Base-by-base conservation (phyloP, 441 rosid genomes). In the Pelargonium cotyledonis region DNA sequence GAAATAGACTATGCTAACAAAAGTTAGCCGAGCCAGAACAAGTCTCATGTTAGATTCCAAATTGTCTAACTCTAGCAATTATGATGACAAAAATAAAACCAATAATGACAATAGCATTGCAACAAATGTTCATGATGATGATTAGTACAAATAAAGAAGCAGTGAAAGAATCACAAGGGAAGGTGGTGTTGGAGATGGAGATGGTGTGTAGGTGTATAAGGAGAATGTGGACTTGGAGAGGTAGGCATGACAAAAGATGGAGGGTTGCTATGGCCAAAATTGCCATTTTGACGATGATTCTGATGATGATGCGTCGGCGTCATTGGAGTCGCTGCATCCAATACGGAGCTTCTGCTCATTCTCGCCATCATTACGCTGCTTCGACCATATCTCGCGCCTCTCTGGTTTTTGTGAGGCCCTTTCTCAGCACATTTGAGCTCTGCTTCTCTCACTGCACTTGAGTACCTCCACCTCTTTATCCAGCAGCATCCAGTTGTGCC, bases 401-500 rank as follows among this genome's bases (percentile, higher is more conserved):
- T 72, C 40, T 81, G 87, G 0, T 61, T 73, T 69, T 71, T 76
- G 69, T 85, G 77, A 1, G 90, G 86, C 18, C 90, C 92, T 76
- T 81, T 88, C 82, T 85, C 92, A 0, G 90, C 90, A 90, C 92
- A 85, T 53, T 73, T 83, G 8, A 84, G 74, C 77, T 88, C 90
- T 29, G 85, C 90, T 63, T 79, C 86, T 73, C 81, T 85, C 62
- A 76, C 85, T 1, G 2, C 16, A 53, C 75, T 72, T 4, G 84
- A 71, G 43, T 78, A 78, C 70, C 87, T 44, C 60, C 60, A 53
- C 0, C 60, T 16, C 60, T 19, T 15, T 47, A 75, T 77, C 38
- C 40, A 35, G 40, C 80, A 84, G 44, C 90, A 85, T 19, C 84
- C 83, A 8, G 76, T 63, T 63, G 19, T 67, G 35, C 88, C 92